Evolutionary conservation across 305 asterid species (phyloP), one percentile per base, ranked within the genome.

Genomic region (Stenogyne calaminthoides): DNA sequence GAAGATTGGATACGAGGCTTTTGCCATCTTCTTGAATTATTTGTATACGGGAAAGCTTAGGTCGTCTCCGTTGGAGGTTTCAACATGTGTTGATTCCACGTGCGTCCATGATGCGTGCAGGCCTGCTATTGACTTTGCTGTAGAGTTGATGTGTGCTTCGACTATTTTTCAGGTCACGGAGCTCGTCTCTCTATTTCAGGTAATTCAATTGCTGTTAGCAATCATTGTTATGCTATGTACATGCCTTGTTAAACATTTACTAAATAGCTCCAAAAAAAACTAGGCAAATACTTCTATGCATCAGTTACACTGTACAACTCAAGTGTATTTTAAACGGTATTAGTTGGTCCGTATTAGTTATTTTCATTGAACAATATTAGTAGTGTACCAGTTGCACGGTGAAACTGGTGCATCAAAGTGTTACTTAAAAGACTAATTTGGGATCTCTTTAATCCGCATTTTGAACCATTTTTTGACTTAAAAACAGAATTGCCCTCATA

Each of bases 91-190:
- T 20, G 86, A 89, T 74, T 58, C 11, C 58, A 9, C 57, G n/a
- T 89, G 93, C 73, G 5, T 82, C 60, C 96, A 88, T 60, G 90
- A 82, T 32, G 85, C 83, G 2, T 89, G 96, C 55, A 68, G 87
- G 37, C 91, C 96, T 47, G 89, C 90, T 42, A 78, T 89, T 54
- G 74, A 76, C 62, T 84, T 86, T 79, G 83, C 75, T 10, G 88
- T 89, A 12, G 93, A 87, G 64, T 69, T 89, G 81, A 87, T 86
- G 91, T 87, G 80, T 82, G 90, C 86, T 2, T 83, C 95, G 1
- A 46, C 79, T 8, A 66, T 85, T 62, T 88, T 88, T 71, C 88
- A 83, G 77, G 79, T 88, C 14, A 25, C 84, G 0, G 95, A 88
- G 79, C 87, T 86, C 14, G 91, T 80, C 19, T 82, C 88, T 14